Evolutionary conservation across 495 filamentous ascomycete genomes (phyloP).

Genomic region (Neurospora cerealis): DNA sequence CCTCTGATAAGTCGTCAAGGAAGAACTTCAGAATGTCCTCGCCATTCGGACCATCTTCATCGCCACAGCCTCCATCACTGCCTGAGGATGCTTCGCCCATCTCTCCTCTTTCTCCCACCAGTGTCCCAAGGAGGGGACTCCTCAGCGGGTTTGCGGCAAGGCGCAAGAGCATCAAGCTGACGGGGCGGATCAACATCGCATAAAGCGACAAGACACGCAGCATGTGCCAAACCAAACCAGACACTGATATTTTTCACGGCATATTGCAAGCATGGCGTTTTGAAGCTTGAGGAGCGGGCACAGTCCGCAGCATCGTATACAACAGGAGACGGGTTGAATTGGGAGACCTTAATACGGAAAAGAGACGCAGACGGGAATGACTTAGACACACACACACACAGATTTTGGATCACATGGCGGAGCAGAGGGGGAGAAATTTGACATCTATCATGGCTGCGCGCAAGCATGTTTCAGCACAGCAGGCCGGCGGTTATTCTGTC

Average conservation of each 20-base stretch:
- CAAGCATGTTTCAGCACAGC: not conserved
- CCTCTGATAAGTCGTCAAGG: not conserved
- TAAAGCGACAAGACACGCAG: not conserved
- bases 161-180: conserved; percentile 29
- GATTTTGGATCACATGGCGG: not conserved
- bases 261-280: not conserved
- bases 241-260: not conserved
- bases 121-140: conserved; percentile 23
- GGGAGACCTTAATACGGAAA: not conserved
- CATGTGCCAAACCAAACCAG: not conserved
- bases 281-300: not conserved
- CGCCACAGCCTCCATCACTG: not conserved
- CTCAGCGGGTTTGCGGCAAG: conserved; percentile 31
- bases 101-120: not conserved
- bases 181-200: conserved; percentile 9
- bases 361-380: not conserved
- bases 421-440: not conserved
- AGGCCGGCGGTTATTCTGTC: not conserved
- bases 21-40: not conserved
- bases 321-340: not conserved
- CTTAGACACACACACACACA: not conserved
- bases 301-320: not conserved
- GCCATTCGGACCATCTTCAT: not conserved
- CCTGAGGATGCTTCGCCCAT: not conserved
- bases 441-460: not conserved